These are phyloP conservation scores for Neurospora discreta DNA, from an alignment of 495 filamentous ascomycete species.

Conservation along the genomic window DNA sequence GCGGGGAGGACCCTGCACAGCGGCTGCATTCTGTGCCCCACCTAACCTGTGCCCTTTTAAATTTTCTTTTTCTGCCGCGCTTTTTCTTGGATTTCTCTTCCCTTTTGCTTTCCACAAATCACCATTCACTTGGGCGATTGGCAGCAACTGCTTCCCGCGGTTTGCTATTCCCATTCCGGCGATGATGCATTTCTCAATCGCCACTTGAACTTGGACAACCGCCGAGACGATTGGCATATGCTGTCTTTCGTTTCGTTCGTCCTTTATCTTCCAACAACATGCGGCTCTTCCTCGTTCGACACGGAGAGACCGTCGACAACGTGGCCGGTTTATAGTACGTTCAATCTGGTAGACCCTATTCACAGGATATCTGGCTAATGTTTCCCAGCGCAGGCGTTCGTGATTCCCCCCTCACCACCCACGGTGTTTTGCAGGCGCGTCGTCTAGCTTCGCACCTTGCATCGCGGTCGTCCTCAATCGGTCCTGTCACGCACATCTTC, in stretches of 20 bases:
- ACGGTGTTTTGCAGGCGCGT: constrained; percentile 66
- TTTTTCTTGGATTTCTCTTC: neutral
- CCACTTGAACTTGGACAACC: neutral
- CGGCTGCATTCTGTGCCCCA: neutral
- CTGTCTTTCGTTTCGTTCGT: neutral
- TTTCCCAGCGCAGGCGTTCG: constrained; percentile 57
- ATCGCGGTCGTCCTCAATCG: constrained; percentile 24
- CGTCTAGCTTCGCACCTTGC: constrained; percentile 52
- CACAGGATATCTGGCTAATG: constrained; percentile 3
- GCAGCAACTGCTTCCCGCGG: neutral
- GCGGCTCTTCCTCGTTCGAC: constrained; percentile 69
- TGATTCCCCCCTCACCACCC: constrained; percentile 71
- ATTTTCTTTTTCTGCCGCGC: neutral
- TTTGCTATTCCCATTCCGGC: neutral
- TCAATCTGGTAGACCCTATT: neutral
- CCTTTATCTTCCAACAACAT: constrained; percentile 24
- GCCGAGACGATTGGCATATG: neutral
- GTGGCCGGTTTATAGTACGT: constrained; percentile 63
- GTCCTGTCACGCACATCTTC: constrained; percentile 51
- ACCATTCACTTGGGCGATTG: neutral
- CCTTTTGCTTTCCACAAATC: neutral
- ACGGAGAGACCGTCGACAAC: constrained; percentile 85
- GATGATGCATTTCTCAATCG: neutral
- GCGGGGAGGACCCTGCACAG: neutral
- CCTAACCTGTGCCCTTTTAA: neutral